Evolutionary conservation across 192 early-diverging fungal genomes (phyloP).

Genomic region (Neocallimastix lanati): DNA sequence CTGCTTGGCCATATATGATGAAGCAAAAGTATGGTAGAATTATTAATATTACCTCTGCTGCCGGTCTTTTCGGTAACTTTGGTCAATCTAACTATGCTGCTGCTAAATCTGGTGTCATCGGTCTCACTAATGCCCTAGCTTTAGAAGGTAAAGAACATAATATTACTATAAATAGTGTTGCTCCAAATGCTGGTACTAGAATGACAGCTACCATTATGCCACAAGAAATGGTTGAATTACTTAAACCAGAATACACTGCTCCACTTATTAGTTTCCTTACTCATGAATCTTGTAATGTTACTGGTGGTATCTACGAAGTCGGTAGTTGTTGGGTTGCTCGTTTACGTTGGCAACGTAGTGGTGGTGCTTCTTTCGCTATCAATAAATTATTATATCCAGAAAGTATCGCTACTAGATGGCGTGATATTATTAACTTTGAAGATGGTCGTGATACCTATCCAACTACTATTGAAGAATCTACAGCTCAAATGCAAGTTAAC

Average conservation of each 20-base stretch:
- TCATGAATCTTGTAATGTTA: slow-evolving; percentile 68
- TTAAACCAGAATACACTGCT: slow-evolving; percentile 94
- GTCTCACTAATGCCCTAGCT: slow-evolving; percentile 8
- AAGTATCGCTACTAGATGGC: slow-evolving; percentile 61
- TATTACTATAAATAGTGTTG: slow-evolving; percentile 88
- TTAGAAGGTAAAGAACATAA: slow-evolving; percentile 72
- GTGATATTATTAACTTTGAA: slow-evolving; percentile 74
- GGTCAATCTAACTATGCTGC: slow-evolving; percentile 77
- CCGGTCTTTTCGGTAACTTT: slow-evolving; percentile 77
- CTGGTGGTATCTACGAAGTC: slow-evolving; percentile 83
- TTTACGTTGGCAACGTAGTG: slow-evolving; percentile 87
- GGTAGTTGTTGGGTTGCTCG: slow-evolving; percentile 47
- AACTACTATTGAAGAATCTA: slow-evolving; percentile 49
- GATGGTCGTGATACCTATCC: slow-evolving; percentile 89
- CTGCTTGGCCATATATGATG: slow-evolving; percentile 87
- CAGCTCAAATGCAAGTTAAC: slow-evolving; percentile 67
- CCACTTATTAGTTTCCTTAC: slow-evolving; percentile 85
- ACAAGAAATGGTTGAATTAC: slow-evolving; percentile 76
- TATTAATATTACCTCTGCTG: slow-evolving; percentile 86
- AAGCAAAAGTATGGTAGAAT: slow-evolving; percentile 89
- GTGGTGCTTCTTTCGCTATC: slow-evolving; percentile 82
- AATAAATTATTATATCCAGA: slow-evolving; percentile 65
- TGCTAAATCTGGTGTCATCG: slow-evolving; percentile 68
- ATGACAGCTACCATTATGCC: slow-evolving; percentile 97
- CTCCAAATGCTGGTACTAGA: slow-evolving; percentile 87